A percentile compares a stretch with the other conserved stretches of the same genome.
Evolutionary conservation across 2,329 filamentous ascomycete species (phyloP).

Genomic region (Shiraia sp.): DNA sequence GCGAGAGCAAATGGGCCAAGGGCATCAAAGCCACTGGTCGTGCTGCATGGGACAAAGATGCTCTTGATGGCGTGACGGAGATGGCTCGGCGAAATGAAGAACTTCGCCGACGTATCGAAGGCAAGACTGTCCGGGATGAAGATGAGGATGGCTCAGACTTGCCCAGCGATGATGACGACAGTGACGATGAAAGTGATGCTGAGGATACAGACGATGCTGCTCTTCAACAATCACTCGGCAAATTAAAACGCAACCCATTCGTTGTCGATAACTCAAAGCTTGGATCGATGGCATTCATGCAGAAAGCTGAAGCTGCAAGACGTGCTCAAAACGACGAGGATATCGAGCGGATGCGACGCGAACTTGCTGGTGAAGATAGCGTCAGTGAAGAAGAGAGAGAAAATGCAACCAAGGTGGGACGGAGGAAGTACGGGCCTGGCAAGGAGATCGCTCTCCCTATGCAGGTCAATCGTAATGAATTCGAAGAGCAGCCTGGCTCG

Average conservation of each 20-base stretch:
- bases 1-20: constrained; percentile 92
- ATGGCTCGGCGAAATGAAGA: constrained; percentile 84
- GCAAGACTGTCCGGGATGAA: constrained; percentile 61
- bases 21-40: constrained; percentile 76
- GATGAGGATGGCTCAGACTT: constrained; percentile 52
- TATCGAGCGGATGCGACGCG: constrained; percentile 61
- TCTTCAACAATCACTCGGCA: constrained; percentile 41
- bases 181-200: constrained; percentile 63
- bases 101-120: constrained; percentile 76
- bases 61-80: constrained; percentile 74
- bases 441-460: constrained; percentile 37
- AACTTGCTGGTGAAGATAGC: constrained; percentile 68
- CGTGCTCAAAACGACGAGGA: constrained; percentile 82
- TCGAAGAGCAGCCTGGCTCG: constrained; percentile 63
- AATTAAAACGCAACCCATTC: constrained; percentile 50
- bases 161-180: constrained; percentile 55
- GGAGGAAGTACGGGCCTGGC: constrained; percentile 68
- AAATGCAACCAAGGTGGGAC: constrained; percentile 66
- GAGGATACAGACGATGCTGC: constrained; percentile 58
- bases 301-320: constrained; percentile 77
- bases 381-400: constrained; percentile 52
- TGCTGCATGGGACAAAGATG: constrained; percentile 86
- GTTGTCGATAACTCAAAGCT: constrained; percentile 68
- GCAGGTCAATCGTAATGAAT: constrained; percentile 54
- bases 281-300: constrained; percentile 92